Conservation (phyloP, 345 rosid genomes). For the Gossypioides kirkii region DNA sequence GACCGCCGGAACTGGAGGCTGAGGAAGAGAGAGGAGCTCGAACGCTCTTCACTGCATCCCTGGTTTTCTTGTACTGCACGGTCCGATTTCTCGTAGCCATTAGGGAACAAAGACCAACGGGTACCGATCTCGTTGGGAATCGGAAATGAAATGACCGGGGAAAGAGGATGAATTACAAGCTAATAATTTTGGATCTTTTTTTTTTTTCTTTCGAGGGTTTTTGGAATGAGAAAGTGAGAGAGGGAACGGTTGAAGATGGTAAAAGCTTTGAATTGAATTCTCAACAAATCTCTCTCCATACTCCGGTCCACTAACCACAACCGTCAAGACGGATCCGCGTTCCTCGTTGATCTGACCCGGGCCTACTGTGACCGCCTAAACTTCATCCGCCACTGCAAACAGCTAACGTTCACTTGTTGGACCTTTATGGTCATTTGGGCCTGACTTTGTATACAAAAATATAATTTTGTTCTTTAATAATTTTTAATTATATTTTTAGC, state of each 20-base stretch:
- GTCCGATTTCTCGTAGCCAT: conserved; percentile 49
- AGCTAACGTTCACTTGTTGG: background rate
- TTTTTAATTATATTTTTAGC: background rate
- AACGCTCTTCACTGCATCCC: conserved; percentile 47
- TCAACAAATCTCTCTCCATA: background rate
- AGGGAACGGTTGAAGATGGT: conserved; percentile 11
- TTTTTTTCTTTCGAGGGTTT: background rate
- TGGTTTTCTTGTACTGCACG: conserved; percentile 28
- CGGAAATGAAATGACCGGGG: background rate
- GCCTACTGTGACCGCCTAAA: background rate
- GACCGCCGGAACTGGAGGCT: conserved; percentile 30
- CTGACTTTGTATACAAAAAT: background rate
- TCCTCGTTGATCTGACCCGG: background rate
- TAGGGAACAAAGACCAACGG: background rate
- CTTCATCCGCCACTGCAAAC: background rate
- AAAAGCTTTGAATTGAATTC: background rate
- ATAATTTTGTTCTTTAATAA: no score
- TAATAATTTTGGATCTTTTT: background rate
- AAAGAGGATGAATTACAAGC: background rate
- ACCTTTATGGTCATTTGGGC: background rate
- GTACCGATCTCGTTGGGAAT: background rate
- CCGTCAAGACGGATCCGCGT: background rate
- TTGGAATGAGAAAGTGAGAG: background rate
- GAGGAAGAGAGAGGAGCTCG: conserved; percentile 34
- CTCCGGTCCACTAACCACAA: background rate